phyloP scores from a whole-genome alignment of 2,329 filamentous ascomycete genomes.

The Trichophyton rubrum region DNA sequence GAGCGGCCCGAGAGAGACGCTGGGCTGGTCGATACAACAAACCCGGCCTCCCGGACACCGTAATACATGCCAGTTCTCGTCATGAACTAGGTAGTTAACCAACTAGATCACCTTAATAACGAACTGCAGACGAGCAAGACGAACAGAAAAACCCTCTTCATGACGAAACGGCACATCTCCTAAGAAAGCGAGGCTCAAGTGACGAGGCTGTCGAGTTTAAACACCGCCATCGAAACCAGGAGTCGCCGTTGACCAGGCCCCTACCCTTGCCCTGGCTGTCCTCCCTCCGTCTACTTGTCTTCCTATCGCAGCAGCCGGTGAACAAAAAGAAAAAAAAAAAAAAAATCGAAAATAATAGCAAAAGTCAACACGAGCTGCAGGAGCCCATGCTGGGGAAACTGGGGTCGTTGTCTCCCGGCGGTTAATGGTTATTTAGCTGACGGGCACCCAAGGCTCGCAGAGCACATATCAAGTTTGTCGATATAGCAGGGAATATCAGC shows the following conservation, averaged over 20 bases:
- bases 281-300: background rate
- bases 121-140: background rate
- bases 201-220: background rate
- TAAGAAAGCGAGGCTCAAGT: background rate
- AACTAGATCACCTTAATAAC: background rate
- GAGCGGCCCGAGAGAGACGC: background rate
- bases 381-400: conserved; percentile 2
- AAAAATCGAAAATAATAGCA: background rate
- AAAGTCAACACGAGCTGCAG: background rate
- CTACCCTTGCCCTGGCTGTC: background rate
- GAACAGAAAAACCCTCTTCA: background rate
- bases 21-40: background rate
- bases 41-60: background rate
- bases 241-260: background rate
- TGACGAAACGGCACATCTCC: background rate
- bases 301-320: background rate
- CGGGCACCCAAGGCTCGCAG: background rate
- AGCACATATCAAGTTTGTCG: background rate
- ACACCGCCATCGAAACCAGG: background rate
- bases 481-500: background rate
- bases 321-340: too few relatives aligned
- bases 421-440: background rate
- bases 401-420: conserved; percentile 2
- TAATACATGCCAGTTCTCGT: background rate
- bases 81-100: background rate